Evolutionary conservation across 805 yeast species (phyloP), one percentile per base, ranked within the genome.

Genomic region (Jamesozyma rosinii): DNA sequence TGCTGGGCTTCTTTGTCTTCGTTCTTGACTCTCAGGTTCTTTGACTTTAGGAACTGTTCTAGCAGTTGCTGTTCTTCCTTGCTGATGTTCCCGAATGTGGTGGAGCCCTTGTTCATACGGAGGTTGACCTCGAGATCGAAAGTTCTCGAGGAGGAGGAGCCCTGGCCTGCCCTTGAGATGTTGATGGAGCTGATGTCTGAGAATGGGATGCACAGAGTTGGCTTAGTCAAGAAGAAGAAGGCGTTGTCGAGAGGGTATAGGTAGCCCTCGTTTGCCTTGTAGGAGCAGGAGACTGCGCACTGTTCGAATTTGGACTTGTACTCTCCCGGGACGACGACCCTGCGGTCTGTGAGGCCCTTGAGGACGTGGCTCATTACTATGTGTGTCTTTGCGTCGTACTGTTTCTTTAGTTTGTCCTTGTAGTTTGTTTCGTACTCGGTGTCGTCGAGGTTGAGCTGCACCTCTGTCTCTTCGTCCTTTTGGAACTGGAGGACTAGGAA

Each of bases 191-290:
- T 70, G 33, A 92, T 76, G 54, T 92, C 97, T 0, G 83, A 69
- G 62, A 77, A 83, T 44, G 97, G 95, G 50, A 92, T 84, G 62
- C 84, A 84, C 34, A 92, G 77, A 0, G 97, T 88, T 37, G 98
- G 96, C 62, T 92, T 92, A 20, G 96, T 88, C 38, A 90, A 81
- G 60, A 92, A 90, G 49, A 92, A 67, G 58, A 92, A 77, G 44
- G 95, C 84, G 65, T 86, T 84, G 51, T 92, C 98, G 46, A 92
- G 73, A n/a, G 95, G 87, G 63, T 85, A 92, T 47, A 92, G 67
- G 54, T 88, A 83, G 24, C 98, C 97, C 68, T 92, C 97, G 40
- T 85, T 83, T 0, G 97, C 97, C 64, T 90, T 92, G 53, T 86
- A 75, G 5, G 97, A 86, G 66, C 97, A 90, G 18, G 87, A 74